Percentiles rank a stretch among this genome's conserved stretches.
Evolutionary conservation across 2,329 filamentous ascomycete species (phyloP).

Genomic region (Arthrobotrys megalospora): DNA sequence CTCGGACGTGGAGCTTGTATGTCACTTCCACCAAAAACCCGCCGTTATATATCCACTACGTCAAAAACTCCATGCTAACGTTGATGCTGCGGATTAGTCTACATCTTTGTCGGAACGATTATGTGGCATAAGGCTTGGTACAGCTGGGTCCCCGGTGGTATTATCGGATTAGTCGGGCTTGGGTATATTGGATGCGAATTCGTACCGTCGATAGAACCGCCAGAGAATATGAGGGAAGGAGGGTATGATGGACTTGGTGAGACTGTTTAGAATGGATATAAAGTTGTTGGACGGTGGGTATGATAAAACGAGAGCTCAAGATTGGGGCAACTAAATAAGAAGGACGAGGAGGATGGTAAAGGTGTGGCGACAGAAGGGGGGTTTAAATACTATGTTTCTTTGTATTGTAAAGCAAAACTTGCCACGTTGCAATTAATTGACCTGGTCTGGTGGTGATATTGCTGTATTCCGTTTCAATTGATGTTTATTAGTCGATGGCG

Average conservation of each 20-base stretch:
- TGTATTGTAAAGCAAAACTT: too few species aligned
- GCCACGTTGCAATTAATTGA: too few species aligned
- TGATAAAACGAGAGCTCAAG: not conserved
- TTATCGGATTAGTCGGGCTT: constrained; percentile 84
- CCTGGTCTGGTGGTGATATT: too few species aligned
- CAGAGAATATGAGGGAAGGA: constrained; percentile 83
- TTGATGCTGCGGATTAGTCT: constrained; percentile 75
- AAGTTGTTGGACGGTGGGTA: not conserved
- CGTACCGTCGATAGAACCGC: constrained; percentile 83
- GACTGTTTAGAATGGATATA: constrained; percentile 33
- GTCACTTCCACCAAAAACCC: constrained; percentile 68
- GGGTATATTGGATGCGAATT: constrained; percentile 83
- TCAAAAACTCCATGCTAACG: not conserved
- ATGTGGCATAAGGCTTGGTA: constrained; percentile 79
- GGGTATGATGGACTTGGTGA: constrained; percentile 76
- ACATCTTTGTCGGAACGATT: constrained; percentile 93
- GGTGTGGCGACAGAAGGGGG: too few species aligned
- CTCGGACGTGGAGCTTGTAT: constrained; percentile 93
- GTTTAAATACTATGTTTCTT: too few species aligned
- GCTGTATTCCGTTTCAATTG: too few species aligned
- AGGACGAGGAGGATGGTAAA: too few species aligned
- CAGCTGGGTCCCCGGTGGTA: constrained; percentile 81
- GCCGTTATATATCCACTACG: not conserved
- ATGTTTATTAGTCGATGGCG: too few species aligned
- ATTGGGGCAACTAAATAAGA: too few species aligned